Evolutionary conservation across 1,139 yeast genomes (phyloP).

Genomic region (Diutina mesorugosa): DNA sequence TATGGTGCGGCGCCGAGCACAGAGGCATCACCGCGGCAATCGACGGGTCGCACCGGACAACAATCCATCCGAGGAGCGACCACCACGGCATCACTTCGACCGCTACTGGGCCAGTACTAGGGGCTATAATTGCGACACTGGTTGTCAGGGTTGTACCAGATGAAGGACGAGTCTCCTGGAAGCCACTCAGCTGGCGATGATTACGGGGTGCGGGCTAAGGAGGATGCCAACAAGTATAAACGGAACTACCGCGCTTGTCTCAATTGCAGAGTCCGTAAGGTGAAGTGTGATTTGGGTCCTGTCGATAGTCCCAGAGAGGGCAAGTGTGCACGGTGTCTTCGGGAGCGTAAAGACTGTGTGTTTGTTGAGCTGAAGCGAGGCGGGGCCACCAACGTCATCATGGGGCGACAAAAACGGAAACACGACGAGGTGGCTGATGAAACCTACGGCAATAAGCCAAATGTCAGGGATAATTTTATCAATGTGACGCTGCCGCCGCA

Average conservation of each 20-base stretch:
- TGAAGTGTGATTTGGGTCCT: slow-evolving; percentile 74
- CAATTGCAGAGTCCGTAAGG: slow-evolving; percentile 72
- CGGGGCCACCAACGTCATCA: slow-evolving; percentile 17
- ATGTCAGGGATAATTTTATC: not conserved
- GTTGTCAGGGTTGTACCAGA: not conserved
- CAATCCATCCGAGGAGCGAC: not conserved
- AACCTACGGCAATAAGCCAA: not conserved
- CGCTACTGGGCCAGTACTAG: not conserved
- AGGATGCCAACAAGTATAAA: slow-evolving; percentile 18
- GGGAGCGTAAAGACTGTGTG: slow-evolving; percentile 29
- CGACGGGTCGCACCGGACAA: not conserved
- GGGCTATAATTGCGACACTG: not conserved
- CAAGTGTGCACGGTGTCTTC: slow-evolving; percentile 76
- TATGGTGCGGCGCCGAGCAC: not conserved
- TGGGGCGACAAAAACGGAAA: not conserved
- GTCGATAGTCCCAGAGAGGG: slow-evolving; percentile 51
- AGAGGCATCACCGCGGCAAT: not conserved
- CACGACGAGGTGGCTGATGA: not conserved
- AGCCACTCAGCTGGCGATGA: not conserved
- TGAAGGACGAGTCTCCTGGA: not conserved
- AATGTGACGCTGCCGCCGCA: not conserved
- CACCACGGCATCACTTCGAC: not conserved
- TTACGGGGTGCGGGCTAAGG: not conserved
- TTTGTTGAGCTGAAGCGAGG: slow-evolving; percentile 1
- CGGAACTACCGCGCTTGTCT: slow-evolving; percentile 76